Conservation (phyloP, 1,284 basidiomycete species). For the Trichosporon sp. region DNA sequence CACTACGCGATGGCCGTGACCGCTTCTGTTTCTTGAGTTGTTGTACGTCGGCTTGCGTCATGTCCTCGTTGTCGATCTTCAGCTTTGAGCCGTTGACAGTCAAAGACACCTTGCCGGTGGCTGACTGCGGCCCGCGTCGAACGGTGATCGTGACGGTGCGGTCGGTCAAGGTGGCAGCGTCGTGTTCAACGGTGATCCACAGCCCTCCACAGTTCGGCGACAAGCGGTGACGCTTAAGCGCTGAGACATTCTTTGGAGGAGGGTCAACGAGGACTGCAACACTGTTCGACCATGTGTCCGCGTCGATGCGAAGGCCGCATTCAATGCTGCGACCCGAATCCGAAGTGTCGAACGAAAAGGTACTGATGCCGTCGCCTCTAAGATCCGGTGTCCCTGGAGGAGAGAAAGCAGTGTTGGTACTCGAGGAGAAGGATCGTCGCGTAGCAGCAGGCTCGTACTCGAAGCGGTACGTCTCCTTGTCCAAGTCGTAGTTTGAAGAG, state of each 20-base stretch:
- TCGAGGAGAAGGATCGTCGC: slow-evolving; percentile 59
- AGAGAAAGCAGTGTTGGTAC: slow-evolving; percentile 49
- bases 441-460: slow-evolving; percentile 76
- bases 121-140: slow-evolving; percentile 63
- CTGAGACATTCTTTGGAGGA: slow-evolving; percentile 80
- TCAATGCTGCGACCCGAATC: slow-evolving; percentile 63
- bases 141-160: slow-evolving; percentile 71
- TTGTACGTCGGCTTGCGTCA: slow-evolving; percentile 86
- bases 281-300: slow-evolving; percentile 85
- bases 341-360: slow-evolving; percentile 15
- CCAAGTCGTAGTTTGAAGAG: slow-evolving; percentile 81
- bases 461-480: slow-evolving; percentile 76
- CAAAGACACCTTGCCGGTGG: slow-evolving; percentile 66
- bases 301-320: slow-evolving; percentile 90
- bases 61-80: slow-evolving; percentile 85
- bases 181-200: slow-evolving; percentile 95
- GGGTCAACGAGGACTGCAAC: slow-evolving; percentile 93
- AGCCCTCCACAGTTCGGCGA: slow-evolving; percentile 86
- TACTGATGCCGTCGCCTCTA: slow-evolving; percentile 5
- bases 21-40: slow-evolving; percentile 80
- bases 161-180: slow-evolving; percentile 72
- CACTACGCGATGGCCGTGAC: slow-evolving; percentile 79
- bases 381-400: slow-evolving; percentile 13
- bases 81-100: slow-evolving; percentile 88
- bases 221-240: slow-evolving; percentile 81